These are phyloP conservation scores for Lomentospora prolificans DNA, from an alignment of 2,329 filamentous ascomycete species.

Conservation along the genomic window DNA sequence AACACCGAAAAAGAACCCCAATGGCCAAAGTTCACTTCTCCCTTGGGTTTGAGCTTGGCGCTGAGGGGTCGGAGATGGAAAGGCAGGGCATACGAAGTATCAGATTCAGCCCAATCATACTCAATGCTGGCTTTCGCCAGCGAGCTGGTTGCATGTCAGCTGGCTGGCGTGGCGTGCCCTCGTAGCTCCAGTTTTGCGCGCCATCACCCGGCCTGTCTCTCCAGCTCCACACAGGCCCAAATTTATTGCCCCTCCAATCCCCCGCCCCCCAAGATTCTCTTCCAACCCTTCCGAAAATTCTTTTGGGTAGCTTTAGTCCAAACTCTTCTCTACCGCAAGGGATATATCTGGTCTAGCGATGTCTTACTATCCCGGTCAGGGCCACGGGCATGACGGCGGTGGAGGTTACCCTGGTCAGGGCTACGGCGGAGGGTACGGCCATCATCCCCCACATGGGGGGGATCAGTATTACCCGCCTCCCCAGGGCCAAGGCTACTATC, in stretches of 20 bases:
- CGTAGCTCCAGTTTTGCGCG: too few species aligned
- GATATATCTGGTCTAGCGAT: conserved; percentile 1
- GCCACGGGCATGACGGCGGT: conserved; percentile 9
- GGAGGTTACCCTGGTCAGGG: conserved; percentile 15
- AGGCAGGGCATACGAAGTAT: too few species aligned
- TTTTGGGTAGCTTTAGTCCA: conserved; percentile 3
- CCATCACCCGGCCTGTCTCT: too few species aligned
- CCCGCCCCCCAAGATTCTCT: not conserved
- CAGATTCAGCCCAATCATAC: not conserved
- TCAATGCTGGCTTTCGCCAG: not conserved
- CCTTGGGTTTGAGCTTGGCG: not conserved
- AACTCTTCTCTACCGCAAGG: too few species aligned
- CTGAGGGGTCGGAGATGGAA: not conserved
- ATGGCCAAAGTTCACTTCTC: too few species aligned
- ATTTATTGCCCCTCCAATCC: not conserved
- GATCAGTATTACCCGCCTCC: conserved; percentile 15
- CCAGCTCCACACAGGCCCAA: not conserved
- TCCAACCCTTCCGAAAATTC: not conserved
- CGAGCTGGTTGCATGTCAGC: too few species aligned
- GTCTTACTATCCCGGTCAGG: conserved; percentile 13
- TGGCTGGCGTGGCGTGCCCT: too few species aligned
- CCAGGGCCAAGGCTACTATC: conserved; percentile 18
- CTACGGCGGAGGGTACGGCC: conserved; percentile 15
- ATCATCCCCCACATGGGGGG: conserved; percentile 15
- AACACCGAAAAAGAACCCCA: too few species aligned